A percentile compares a stretch with the other conserved stretches of the same genome.
These are phyloP conservation scores for Acacia pycnantha DNA, from an alignment of 331 rosid genomes.

Conservation along the genomic window DNA sequence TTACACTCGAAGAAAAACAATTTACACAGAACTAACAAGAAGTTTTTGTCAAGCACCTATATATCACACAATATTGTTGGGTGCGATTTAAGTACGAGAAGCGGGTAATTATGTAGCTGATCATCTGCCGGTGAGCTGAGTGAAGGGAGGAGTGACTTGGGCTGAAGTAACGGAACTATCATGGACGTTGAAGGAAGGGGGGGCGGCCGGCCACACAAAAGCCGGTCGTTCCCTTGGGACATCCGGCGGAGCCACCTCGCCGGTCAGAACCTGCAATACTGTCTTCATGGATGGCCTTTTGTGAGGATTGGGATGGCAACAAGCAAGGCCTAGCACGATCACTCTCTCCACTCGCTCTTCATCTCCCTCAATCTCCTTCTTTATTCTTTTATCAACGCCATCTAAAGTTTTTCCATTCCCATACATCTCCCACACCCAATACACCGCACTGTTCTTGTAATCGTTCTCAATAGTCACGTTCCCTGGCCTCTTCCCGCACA, in stretches of 20 bases:
- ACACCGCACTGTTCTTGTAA: not conserved
- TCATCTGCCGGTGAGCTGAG: constrained; percentile 3
- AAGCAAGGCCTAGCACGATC: not conserved
- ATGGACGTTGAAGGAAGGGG: not conserved
- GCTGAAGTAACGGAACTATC: not conserved
- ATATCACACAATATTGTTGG: not conserved
- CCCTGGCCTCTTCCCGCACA: constrained; percentile 16
- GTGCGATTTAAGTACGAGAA: not conserved
- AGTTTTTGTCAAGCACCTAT: not conserved
- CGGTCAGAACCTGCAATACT: not conserved
- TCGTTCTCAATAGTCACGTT: not conserved
- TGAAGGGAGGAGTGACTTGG: not conserved
- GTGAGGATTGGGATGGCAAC: constrained; percentile 17
- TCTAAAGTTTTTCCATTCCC: not conserved
- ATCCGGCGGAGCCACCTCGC: not conserved
- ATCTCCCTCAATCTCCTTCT: not conserved
- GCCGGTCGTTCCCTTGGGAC: constrained; percentile 8
- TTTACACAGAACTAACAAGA: not conserved
- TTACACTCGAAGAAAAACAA: not conserved
- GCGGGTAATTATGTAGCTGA: not conserved
- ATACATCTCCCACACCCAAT: constrained; percentile 3
- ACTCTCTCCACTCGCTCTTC: not conserved
- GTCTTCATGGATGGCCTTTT: constrained; percentile 2
- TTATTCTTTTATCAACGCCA: not conserved
- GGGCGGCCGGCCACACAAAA: constrained; percentile 14